Percentiles rank a stretch among this genome's conserved stretches.
phyloP scores from a whole-genome alignment of 2,329 filamentous ascomycete genomes.

The Fusarium pseudocircinatum region DNA sequence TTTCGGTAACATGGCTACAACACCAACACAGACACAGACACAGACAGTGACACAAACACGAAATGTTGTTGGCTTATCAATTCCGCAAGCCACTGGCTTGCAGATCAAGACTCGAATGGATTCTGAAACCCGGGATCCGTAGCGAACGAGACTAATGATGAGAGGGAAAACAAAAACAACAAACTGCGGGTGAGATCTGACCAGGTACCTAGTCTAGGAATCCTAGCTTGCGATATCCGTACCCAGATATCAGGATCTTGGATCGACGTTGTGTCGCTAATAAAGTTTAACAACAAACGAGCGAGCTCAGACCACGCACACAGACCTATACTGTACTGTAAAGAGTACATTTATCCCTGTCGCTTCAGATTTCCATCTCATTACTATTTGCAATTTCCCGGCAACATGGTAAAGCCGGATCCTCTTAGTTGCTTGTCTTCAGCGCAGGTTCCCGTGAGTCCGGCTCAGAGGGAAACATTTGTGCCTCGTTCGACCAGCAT shows the following conservation, averaged over 20 bases:
- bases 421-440: neutral
- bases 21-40: neutral
- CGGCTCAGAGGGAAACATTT: slow-evolving; percentile 1
- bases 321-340: neutral
- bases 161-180: neutral
- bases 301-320: neutral
- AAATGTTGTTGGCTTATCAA: neutral
- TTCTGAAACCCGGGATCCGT: neutral
- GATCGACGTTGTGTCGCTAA: slow-evolving; percentile 12
- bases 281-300: neutral
- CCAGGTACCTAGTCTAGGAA: neutral
- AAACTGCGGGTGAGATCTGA: slow-evolving; percentile 1
- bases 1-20: neutral
- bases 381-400: slow-evolving; percentile 13
- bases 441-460: neutral
- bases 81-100: slow-evolving; percentile 11
- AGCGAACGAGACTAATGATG: neutral
- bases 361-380: neutral
- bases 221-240: neutral
- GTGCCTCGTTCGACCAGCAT: neutral
- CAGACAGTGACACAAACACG: neutral
- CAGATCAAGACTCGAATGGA: slow-evolving; percentile 3
- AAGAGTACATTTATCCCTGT: neutral
- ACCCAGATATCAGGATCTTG: neutral
- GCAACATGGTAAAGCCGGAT: slow-evolving; percentile 9